These are phyloP conservation scores for Blakeslea trispora DNA, from an alignment of 371 early-diverging fungal genomes.

Conservation along the genomic window DNA sequence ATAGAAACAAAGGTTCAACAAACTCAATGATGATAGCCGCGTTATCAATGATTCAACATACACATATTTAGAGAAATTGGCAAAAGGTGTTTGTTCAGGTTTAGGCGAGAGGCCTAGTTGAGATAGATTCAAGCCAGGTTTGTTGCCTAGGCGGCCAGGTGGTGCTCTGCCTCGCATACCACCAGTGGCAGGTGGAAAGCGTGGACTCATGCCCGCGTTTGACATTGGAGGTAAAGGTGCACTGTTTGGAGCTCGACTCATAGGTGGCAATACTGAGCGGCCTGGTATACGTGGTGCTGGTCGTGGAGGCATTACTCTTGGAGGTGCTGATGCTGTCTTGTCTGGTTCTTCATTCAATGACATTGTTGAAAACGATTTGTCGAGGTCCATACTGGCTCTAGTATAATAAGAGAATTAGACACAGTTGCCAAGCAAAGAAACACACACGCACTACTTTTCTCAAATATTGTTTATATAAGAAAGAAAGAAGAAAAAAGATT, in stretches of 20 bases:
- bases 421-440: no score
- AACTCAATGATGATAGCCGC: neutral
- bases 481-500: no score
- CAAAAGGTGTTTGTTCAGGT: constrained; percentile 59
- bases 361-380: constrained; percentile 30
- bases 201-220: constrained; percentile 7
- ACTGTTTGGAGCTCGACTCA: constrained; percentile 34
- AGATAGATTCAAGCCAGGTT: constrained; percentile 37
- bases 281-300: constrained; percentile 23
- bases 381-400: constrained; percentile 29
- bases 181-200: constrained; percentile 23
- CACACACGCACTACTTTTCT: no score
- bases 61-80: constrained; percentile 75
- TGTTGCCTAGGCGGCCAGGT: constrained; percentile 13
- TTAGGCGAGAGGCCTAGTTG: constrained; percentile 40
- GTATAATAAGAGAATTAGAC: no score
- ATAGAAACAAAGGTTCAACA: neutral
- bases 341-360: constrained; percentile 30
- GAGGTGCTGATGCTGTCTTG: constrained; percentile 1
- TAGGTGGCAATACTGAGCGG: constrained; percentile 48
- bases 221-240: constrained; percentile 27
- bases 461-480: no score
- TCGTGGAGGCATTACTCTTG: constrained; percentile 21
- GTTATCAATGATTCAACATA: constrained; percentile 42
- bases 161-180: constrained; percentile 15